These are phyloP conservation scores for Hymenoscyphus linearis DNA, from an alignment of 2,329 filamentous ascomycete genomes.

Conservation along the genomic window DNA sequence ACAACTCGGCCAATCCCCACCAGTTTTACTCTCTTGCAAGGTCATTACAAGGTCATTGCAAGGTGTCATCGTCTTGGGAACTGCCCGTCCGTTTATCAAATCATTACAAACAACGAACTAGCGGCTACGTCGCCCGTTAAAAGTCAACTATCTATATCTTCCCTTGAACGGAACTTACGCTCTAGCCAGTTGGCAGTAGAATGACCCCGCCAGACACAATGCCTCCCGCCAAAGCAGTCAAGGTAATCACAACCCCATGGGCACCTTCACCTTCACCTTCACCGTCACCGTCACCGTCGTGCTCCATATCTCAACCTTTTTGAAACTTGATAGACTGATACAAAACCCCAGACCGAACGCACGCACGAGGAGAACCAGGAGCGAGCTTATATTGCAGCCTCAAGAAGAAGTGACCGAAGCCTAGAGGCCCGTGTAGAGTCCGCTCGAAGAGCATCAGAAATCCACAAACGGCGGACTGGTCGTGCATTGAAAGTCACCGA, in stretches of 20 bases:
- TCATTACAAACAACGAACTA: not conserved
- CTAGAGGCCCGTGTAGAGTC: slow-evolving; percentile 86
- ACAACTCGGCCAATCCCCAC: not conserved
- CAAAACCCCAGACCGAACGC: slow-evolving; percentile 55
- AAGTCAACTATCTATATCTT: not conserved
- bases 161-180: not conserved
- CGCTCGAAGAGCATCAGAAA: slow-evolving; percentile 79
- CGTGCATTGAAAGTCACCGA: slow-evolving; percentile 76
- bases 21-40: not conserved
- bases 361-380: slow-evolving; percentile 81
- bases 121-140: not conserved
- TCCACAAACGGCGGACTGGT: slow-evolving; percentile 83
- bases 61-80: not conserved
- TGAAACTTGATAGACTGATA: slow-evolving; percentile 14
- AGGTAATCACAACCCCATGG: slow-evolving; percentile 3
- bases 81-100: not conserved
- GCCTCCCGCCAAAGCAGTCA: slow-evolving; percentile 15
- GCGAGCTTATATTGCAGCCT: slow-evolving; percentile 88
- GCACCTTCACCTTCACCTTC: no score
- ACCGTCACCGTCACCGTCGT: no score
- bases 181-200: not conserved
- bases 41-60: not conserved
- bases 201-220: slow-evolving; percentile 13
- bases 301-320: no score
- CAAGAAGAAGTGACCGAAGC: slow-evolving; percentile 77